phyloP scores from a whole-genome alignment of 1,139 yeast species.

The Protomyces pachydermus region DNA sequence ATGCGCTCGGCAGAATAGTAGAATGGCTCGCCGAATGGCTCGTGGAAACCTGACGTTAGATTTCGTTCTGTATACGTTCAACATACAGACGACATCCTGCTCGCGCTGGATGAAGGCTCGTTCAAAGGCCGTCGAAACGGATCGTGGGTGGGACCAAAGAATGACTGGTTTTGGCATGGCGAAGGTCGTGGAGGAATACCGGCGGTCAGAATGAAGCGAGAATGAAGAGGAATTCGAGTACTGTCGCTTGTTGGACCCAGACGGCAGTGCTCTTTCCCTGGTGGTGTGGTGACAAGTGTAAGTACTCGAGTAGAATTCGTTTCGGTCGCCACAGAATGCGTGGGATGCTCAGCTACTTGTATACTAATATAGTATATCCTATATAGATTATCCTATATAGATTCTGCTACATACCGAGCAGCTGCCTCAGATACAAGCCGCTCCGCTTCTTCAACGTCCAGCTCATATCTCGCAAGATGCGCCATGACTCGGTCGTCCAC shows the following conservation, averaged over 20 bases:
- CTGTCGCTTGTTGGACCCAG: no score
- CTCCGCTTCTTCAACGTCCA: neutral
- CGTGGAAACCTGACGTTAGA: conserved; percentile 11
- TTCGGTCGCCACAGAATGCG: no score
- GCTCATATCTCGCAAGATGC: conserved; percentile 24
- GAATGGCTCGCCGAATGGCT: conserved; percentile 26
- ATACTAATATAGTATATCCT: no score
- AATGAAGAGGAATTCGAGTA: no score
- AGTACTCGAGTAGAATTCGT: no score
- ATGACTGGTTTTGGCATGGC: conserved; percentile 13
- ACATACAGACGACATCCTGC: conserved; percentile 17
- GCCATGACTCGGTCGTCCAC: conserved; percentile 27
- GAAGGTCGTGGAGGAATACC: no score
- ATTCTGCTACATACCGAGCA: neutral
- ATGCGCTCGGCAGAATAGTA: conserved; percentile 23
- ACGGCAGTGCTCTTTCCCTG: no score
- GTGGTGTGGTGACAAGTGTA: no score
- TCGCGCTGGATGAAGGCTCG: conserved; percentile 22
- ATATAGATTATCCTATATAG: neutral
- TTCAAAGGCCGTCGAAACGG: conserved; percentile 26
- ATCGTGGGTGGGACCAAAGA: conserved; percentile 26
- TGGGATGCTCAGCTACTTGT: no score
- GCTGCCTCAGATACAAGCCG: neutral
- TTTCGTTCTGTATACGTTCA: no score
- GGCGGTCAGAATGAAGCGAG: no score